Conservation (phyloP, 257 asterid species). For the Solanum lycopersicoides region DNA sequence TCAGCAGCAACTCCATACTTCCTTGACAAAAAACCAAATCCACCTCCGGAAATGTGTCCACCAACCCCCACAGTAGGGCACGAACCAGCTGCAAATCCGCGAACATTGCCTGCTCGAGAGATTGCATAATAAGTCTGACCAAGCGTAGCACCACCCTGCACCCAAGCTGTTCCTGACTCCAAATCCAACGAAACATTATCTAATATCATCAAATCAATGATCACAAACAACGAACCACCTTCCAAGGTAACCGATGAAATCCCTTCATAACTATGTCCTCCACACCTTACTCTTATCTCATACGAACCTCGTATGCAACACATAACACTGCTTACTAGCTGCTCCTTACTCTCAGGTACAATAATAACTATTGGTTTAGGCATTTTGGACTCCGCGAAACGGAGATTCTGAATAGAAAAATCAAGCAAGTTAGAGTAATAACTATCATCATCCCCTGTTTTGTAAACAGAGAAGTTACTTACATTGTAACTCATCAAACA, state of each 20-base stretch:
- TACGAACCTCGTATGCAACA: constrained; percentile 29
- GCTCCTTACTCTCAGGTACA: constrained; percentile 40
- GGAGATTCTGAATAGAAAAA: constrained; percentile 61
- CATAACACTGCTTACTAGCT: constrained; percentile 27
- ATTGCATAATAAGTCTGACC: constrained; percentile 61
- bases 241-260: constrained; percentile 35
- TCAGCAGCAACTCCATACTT: constrained; percentile 78
- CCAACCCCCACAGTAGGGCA: constrained; percentile 80
- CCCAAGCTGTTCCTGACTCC: constrained; percentile 32
- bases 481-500: constrained; percentile 36
- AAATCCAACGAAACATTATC: constrained; percentile 30
- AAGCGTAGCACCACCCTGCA: constrained; percentile 68
- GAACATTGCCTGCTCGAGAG: constrained; percentile 18
- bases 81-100: constrained; percentile 60
- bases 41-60: constrained; percentile 70
- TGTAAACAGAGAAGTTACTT: constrained; percentile 34
- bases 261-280: constrained; percentile 84
- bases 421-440: constrained; percentile 34
- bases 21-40: constrained; percentile 55
- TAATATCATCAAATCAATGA: constrained; percentile 55
- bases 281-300: constrained; percentile 61
- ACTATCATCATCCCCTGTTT: background rate
- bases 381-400: constrained; percentile 18
- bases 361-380: constrained; percentile 59
- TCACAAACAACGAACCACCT: constrained; percentile 32